phyloP scores from a whole-genome alignment of 2,329 filamentous ascomycete species.

The Diaporthe citrichinensis region DNA sequence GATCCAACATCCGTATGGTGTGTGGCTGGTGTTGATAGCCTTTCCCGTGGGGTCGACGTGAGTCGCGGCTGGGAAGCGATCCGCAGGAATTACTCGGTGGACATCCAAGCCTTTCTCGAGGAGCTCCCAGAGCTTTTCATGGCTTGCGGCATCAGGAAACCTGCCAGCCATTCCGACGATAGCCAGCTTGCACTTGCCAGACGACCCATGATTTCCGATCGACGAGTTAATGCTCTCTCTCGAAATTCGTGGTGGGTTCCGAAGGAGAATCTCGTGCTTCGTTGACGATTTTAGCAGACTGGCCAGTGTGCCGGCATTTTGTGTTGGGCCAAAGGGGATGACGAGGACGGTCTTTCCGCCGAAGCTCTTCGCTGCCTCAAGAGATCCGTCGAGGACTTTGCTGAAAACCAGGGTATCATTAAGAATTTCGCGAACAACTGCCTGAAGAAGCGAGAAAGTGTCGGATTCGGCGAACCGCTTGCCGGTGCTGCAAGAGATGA shows the following conservation, averaged over 20 bases:
- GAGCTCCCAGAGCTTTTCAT: conserved; percentile 82
- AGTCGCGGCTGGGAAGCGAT: conserved; percentile 81
- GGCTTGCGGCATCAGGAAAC: conserved; percentile 80
- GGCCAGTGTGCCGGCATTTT: conserved; percentile 62
- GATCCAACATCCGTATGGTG: conserved; percentile 81
- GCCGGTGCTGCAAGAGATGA: conserved; percentile 67
- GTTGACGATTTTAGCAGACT: conserved; percentile 59
- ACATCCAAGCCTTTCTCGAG: conserved; percentile 82
- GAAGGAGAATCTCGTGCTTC: conserved; percentile 58
- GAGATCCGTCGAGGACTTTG: conserved; percentile 63
- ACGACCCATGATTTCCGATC: conserved; percentile 63
- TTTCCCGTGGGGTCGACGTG: conserved; percentile 82
- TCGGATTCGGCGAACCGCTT: conserved; percentile 56
- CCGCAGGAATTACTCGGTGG: conserved; percentile 75
- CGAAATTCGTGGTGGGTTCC: conserved; percentile 53
- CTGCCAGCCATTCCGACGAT: conserved; percentile 88
- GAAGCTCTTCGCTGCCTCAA: conserved; percentile 58
- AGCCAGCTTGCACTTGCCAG: conserved; percentile 77
- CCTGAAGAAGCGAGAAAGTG: conserved; percentile 58
- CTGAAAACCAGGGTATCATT: conserved; percentile 64
- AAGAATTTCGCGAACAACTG: conserved; percentile 64
- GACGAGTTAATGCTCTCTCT: conserved; percentile 51
- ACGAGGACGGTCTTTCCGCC: conserved; percentile 59
- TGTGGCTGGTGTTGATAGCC: conserved; percentile 81
- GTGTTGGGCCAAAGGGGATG: conserved; percentile 65